Evolutionary conservation across 768 basidiomycete genomes (phyloP).

Genomic region (Russula emetica): DNA sequence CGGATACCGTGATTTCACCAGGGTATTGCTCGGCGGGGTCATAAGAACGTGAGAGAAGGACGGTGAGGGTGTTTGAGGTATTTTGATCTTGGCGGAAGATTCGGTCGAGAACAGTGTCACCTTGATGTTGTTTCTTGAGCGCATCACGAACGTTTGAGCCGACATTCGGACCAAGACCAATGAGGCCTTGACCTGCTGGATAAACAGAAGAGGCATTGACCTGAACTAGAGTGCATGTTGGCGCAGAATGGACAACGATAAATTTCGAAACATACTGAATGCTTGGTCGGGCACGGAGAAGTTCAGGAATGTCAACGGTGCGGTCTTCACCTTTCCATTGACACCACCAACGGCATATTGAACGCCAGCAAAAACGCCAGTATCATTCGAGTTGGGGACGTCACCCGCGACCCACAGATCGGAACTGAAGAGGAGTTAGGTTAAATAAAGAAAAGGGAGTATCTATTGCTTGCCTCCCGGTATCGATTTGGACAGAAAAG

Average conservation of each 20-base stretch:
- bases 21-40: constrained; percentile 50
- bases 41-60: constrained; percentile 57
- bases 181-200: constrained; percentile 38
- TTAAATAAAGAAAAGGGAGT: not conserved
- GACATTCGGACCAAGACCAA: constrained; percentile 62
- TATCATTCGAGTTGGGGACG: constrained; percentile 40
- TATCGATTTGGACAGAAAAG: constrained; percentile 42
- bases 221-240: constrained; percentile 37
- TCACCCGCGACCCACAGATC: constrained; percentile 57
- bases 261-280: constrained; percentile 38
- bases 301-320: constrained; percentile 43
- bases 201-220: constrained; percentile 35
- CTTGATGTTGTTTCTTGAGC: constrained; percentile 36
- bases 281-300: constrained; percentile 45
- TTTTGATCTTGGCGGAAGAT: constrained; percentile 58
- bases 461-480: constrained; percentile 39
- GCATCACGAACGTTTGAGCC: constrained; percentile 45
- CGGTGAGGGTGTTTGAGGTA: constrained; percentile 57
- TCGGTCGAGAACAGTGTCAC: constrained; percentile 56
- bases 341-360: constrained; percentile 54
- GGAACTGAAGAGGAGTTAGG: constrained; percentile 42
- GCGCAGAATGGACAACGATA: not conserved
- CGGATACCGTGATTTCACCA: constrained; percentile 62
- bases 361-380: constrained; percentile 40
- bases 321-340: constrained; percentile 44